phyloP scores from a whole-genome alignment of 225 moss, liverwort and hornwort genomes.

The Bryoerythrophyllum caledonicum region DNA sequence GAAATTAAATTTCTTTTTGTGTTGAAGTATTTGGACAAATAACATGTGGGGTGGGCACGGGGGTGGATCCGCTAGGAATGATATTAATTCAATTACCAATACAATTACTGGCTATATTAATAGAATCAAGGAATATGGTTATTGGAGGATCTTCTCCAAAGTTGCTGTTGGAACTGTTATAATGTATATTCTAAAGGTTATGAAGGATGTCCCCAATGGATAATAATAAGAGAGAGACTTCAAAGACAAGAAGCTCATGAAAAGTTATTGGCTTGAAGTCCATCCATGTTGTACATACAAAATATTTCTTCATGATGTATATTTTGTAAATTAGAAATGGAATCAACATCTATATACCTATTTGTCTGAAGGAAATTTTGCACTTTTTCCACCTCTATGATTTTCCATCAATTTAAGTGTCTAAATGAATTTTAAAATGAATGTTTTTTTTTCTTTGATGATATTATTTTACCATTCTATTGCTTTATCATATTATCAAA shows the following conservation, averaged over 20 bases:
- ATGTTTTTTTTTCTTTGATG: too few relatives aligned
- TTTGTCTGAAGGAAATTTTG: neutral
- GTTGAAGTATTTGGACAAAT: neutral
- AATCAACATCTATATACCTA: neutral
- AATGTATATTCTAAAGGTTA: constrained; percentile 32
- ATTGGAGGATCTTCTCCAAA: constrained; percentile 39
- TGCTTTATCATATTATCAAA: too few relatives aligned
- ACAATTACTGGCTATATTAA: neutral
- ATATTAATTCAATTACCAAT: neutral
- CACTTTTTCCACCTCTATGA: neutral
- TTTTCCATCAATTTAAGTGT: too few relatives aligned
- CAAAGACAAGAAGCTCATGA: neutral
- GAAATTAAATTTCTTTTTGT: neutral
- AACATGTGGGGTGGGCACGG: constrained; percentile 3
- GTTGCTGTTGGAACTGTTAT: constrained; percentile 34
- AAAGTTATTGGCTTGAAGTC: neutral
- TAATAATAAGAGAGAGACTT: neutral
- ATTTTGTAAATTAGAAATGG: neutral
- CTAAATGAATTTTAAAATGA: too few relatives aligned
- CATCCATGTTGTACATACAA: too few relatives aligned
- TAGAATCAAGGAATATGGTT: constrained; percentile 28
- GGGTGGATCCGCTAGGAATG: neutral
- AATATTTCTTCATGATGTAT: neutral
- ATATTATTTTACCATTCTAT: too few relatives aligned
- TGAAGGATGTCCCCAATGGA: constrained; percentile 27